Conservation (phyloP, 768 basidiomycete genomes). For the Rhodotorula sphaerocarpa region DNA sequence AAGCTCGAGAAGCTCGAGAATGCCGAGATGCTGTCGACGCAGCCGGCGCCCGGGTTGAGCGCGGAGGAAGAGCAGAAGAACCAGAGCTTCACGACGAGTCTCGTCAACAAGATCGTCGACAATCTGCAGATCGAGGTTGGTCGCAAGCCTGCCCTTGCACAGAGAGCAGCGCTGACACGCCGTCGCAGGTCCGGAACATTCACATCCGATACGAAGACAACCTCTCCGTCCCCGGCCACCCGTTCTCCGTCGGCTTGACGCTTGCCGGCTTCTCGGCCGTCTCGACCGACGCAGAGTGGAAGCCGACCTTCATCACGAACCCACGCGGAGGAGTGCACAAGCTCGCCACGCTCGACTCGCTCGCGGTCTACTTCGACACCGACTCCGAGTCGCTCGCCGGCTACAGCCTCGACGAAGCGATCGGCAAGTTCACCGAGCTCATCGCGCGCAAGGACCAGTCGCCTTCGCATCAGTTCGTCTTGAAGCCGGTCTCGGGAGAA, state of each 20-base stretch:
- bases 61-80: constrained; percentile 55
- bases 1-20: constrained; percentile 83
- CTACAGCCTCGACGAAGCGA: constrained; percentile 56
- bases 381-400: constrained; percentile 73
- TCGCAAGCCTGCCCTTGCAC: background rate
- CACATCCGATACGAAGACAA: constrained; percentile 95
- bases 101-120: constrained; percentile 83
- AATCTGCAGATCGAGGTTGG: constrained; percentile 84
- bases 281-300: constrained; percentile 81
- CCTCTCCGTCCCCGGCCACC: constrained; percentile 91
- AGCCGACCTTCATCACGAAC: constrained; percentile 84
- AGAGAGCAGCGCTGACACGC: background rate
- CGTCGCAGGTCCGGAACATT: constrained; percentile 53
- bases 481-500: constrained; percentile 91
- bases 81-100: constrained; percentile 73
- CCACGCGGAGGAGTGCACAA: constrained; percentile 81
- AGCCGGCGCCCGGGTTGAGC: constrained; percentile 29
- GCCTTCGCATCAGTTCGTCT: constrained; percentile 76
- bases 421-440: constrained; percentile 65
- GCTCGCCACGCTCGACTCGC: constrained; percentile 75
- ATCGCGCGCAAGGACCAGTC: constrained; percentile 35
- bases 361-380: constrained; percentile 91
- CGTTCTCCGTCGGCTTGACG: constrained; percentile 85
- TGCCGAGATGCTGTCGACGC: constrained; percentile 59
- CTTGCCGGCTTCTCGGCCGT: constrained; percentile 76